Base-by-base conservation (phyloP, 2,329 filamentous ascomycete species). In the Dactylellina sp. region DNA sequence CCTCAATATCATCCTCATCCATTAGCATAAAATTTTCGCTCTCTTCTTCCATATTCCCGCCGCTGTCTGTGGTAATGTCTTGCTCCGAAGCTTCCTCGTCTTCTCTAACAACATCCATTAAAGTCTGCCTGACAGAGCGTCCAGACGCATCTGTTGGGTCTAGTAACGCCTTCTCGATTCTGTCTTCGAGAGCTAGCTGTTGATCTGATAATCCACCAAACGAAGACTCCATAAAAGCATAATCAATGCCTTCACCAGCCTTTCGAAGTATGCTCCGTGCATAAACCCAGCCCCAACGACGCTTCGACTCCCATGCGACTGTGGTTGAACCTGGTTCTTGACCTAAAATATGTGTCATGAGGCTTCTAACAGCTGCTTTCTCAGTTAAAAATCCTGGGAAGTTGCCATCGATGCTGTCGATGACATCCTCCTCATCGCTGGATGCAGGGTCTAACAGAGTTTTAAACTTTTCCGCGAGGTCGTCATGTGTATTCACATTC, bases 221-320 rank as follows among this genome's bases (percentile, higher is more conserved):
- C 2, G 87, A 86, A 32, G 84, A 83, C 77, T 88, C 87, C 18
- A 88, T 84, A 75, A 84, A 84, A 14, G 82, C 81, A 79, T 86
- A 89, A 44, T 85, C 85, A 49, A 89, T 82, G 1, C 83, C 84
- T 74, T 84, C 84, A 0, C 83, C 84, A 18, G 85, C 84, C 76
- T 86, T 85, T 81, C 88, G 84, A 50, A 90, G 78, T 1, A 90
- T 76, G 0, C 87, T 86, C 63, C 87, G 82, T 0, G 85, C 86
- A 14, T 89, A 85, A 61, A 85, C 85, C 62, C 86, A 81, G 2
- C 83, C 86, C 88, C 88, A 90, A 77, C 86, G 88, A 37, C 80
- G 77, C 57, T 82, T 80, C 1, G 83, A 83, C 12, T 53, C 49
- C 25, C 70, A 75, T 46, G 61, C 76, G 35, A 52, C 79, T 70